phyloP scores from a whole-genome alignment of 2,329 filamentous ascomycete genomes.

The Polychaeton citri region DNA sequence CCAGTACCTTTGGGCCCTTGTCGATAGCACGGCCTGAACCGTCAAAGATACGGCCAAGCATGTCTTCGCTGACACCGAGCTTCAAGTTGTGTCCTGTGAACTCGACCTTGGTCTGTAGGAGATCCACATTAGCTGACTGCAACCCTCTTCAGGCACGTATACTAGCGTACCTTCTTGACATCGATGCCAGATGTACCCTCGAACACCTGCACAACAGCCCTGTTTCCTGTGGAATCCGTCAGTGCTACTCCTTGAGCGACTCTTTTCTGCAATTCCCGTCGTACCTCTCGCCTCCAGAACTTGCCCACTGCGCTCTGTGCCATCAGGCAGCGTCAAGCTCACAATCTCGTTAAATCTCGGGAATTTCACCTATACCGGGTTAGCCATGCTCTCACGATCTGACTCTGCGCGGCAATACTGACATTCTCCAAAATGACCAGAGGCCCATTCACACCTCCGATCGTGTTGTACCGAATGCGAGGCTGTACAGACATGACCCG shows the following conservation, averaged over 20 bases:
- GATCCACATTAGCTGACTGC: conserved; percentile 1
- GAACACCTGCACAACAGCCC: conserved; percentile 96
- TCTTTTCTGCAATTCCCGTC: conserved; percentile 4
- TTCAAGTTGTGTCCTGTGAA: conserved; percentile 96
- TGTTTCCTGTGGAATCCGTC: conserved; percentile 49
- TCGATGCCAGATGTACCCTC: conserved; percentile 95
- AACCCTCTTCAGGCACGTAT: background rate
- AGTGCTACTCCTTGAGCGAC: conserved; percentile 3
- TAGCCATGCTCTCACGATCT: no score
- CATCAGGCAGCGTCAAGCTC: conserved; percentile 87
- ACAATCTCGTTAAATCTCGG: conserved; percentile 97
- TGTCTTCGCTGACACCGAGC: conserved; percentile 97
- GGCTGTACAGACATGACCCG: conserved; percentile 48
- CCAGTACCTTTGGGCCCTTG: conserved; percentile 95
- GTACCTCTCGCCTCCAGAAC: conserved; percentile 94
- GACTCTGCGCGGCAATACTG: no score
- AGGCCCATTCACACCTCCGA: conserved; percentile 94
- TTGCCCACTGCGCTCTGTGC: conserved; percentile 82
- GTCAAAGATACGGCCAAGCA: conserved; percentile 98
- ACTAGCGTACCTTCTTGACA: conserved; percentile 66
- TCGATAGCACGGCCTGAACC: conserved; percentile 96
- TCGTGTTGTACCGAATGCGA: conserved; percentile 89
- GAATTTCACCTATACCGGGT: conserved; percentile 91
- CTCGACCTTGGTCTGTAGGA: conserved; percentile 74
- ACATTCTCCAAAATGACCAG: conserved; percentile 97